Evolutionary conservation across 2,329 filamentous ascomycete species (phyloP), one percentile per base, ranked within the genome.

Genomic region (Penicillium sp.): DNA sequence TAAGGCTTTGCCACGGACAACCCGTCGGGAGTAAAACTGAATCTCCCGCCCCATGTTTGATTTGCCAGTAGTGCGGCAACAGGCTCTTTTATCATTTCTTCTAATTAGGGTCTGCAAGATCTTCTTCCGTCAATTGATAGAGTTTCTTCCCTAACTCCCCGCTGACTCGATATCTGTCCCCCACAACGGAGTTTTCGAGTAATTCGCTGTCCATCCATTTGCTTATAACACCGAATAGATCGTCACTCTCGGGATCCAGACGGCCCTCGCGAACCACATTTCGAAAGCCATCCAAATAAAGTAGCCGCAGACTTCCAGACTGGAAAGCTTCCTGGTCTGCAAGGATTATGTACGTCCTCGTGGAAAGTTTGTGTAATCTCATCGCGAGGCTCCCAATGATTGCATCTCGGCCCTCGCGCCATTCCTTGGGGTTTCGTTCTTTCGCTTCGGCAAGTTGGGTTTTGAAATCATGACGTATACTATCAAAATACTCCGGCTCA

Each of bases 321-420:
- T 27, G 5, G 27, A 52, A 52, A 27, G 49, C 49, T 33, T 65
- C 62, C 9, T 59, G 39, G 31, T 49, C 49, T 9, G 49, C 44
- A 29, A 52, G 58, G 16, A 51, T n/a, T 2, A 51, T 27, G 36
- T 46, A 51, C 5, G 37, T 51, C 10, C 5, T 19, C 31, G 38
- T 39, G 5, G 28, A 18, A 10, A 4, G 12, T 11, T 30, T 34
- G 14, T 50, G 48, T 31, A 50, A 41, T 25, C 3, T 7, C 5
- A 16, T 46, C n/a, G 25, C 41, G 11, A 11, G 3, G 10, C 22
- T 33, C 3, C 41, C 48, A 18, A 50, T 38, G 1, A 46, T n/a
- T 31, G 48, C 22, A 25, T 41, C 27, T 25, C 41, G 41, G 29
- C 41, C 37, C 3, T 41, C 30, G 12, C n/a, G 31, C 48, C 37